A percentile compares a stretch with the other conserved stretches of the same genome.
These are phyloP conservation scores for Saccharomyces hybrid DNA, from an alignment of 1,139 yeast genomes.

Conservation along the genomic window DNA sequence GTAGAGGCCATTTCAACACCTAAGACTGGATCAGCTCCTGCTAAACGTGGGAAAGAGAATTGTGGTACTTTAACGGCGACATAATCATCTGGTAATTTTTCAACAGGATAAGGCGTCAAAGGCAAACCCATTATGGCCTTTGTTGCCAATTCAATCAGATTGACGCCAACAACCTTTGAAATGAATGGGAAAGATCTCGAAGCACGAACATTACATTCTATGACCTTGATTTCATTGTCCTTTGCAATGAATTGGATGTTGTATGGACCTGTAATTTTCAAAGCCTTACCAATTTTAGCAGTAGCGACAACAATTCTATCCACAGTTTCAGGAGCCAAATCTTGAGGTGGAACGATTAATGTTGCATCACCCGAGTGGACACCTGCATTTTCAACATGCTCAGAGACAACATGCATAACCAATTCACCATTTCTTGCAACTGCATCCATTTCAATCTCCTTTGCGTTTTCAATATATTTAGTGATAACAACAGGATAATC, in stretches of 20 bases:
- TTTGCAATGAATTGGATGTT: conserved; percentile 94
- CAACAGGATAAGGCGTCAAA: conserved; percentile 80
- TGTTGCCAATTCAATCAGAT: conserved; percentile 95
- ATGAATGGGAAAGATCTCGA: conserved; percentile 98
- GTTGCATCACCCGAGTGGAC: conserved; percentile 99
- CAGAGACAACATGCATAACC: conserved; percentile 96
- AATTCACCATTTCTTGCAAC: conserved; percentile 93
- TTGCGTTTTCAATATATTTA: conserved; percentile 93
- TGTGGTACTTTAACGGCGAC: conserved; percentile 98
- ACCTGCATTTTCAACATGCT: conserved; percentile 99
- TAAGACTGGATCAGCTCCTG: conserved; percentile 97
- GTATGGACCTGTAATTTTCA: conserved; percentile 96
- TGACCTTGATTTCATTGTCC: conserved; percentile 89
- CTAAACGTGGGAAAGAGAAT: conserved; percentile 92
- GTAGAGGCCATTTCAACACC: conserved; percentile 99
- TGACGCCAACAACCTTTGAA: conserved; percentile 95
- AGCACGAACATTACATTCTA: conserved; percentile 97
- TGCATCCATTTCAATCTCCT: conserved; percentile 98
- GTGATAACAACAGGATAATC: conserved; percentile 98
- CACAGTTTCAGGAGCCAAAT: conserved; percentile 86
- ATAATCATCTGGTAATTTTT: conserved; percentile 82
- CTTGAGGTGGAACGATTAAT: conserved; percentile 94
- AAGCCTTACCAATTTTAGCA: conserved; percentile 91
- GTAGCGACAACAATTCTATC: conserved; percentile 89
- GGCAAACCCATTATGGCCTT: conserved; percentile 91